A percentile compares a stretch with the other conserved stretches of the same genome.
Conservation (phyloP, 225 moss, liverwort and hornwort genomes). For the Antitrichia curtipendula region DNA sequence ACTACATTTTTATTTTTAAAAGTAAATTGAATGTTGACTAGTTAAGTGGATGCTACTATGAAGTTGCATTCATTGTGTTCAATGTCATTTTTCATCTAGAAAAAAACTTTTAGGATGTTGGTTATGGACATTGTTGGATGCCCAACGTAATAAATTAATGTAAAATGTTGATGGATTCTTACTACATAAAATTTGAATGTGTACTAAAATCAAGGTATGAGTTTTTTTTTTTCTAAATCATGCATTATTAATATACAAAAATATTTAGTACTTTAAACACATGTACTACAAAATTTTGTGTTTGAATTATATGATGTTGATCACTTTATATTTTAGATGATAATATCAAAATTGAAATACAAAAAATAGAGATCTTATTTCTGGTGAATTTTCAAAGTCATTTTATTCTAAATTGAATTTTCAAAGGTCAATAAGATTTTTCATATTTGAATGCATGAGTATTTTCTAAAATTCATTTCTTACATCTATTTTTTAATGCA, state of each 20-base stretch:
- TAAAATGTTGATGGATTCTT: neutral
- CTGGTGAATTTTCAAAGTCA: accelerated
- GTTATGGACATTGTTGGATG: no score
- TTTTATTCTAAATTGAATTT: neutral
- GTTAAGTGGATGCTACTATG: accelerated
- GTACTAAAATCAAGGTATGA: neutral
- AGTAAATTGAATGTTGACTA: neutral
- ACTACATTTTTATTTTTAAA: neutral
- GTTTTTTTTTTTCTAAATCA: neutral
- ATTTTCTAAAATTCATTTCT: neutral
- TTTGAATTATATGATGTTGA: neutral
- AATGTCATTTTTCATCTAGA: neutral
- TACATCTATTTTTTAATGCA: neutral
- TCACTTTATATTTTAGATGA: accelerated
- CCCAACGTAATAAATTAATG: neutral
- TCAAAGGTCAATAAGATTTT: neutral
- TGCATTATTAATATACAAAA: neutral
- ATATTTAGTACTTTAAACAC: no score
- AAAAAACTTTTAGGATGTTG: neutral
- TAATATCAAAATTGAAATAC: neutral
- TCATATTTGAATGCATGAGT: neutral
- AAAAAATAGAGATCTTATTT: neutral
- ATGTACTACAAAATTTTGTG: neutral
- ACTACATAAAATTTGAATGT: neutral
- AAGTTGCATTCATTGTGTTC: neutral